Conservation (phyloP, 371 early-diverging fungal genomes). For the Rhizopus stolonifer region DNA sequence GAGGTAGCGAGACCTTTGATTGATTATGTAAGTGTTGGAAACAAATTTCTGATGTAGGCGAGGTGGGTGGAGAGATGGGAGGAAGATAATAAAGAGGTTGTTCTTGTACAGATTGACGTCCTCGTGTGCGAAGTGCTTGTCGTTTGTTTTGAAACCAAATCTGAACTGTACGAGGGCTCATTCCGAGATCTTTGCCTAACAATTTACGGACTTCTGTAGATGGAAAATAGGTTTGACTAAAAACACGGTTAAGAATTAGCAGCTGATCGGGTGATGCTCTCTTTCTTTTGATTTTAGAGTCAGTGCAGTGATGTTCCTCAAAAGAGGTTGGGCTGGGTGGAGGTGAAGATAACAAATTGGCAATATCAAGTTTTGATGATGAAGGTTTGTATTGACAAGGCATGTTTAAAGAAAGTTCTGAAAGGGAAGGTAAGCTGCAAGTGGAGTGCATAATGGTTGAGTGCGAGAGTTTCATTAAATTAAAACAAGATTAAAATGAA, state of each 20-base stretch:
- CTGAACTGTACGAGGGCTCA: constrained; percentile 83
- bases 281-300: constrained; percentile 49
- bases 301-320: constrained; percentile 11
- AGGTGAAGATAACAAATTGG: constrained; percentile 15
- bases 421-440: constrained; percentile 42
- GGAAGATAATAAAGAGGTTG: constrained; percentile 51
- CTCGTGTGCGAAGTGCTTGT: constrained; percentile 55
- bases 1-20: constrained; percentile 24
- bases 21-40: constrained; percentile 6
- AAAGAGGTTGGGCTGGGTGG: not conserved
- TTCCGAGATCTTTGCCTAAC: constrained; percentile 82
- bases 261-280: constrained; percentile 50
- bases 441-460: constrained; percentile 10
- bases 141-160: constrained; percentile 97
- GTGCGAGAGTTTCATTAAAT: not conserved
- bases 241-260: constrained; percentile 52
- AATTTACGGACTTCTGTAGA: constrained; percentile 77
- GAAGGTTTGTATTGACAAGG: not conserved
- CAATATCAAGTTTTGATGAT: constrained; percentile 21
- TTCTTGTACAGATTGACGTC: constrained; percentile 40
- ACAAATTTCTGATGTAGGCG: constrained; percentile 19
- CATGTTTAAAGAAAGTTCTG: constrained; percentile 20
- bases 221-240: constrained; percentile 58
- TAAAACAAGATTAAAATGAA: too few species aligned
- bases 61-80: constrained; percentile 51